A percentile compares a stretch with the other conserved stretches of the same genome.
Evolutionary conservation across 345 rosid genomes (phyloP).

Genomic region (Arabis hirsuta): DNA sequence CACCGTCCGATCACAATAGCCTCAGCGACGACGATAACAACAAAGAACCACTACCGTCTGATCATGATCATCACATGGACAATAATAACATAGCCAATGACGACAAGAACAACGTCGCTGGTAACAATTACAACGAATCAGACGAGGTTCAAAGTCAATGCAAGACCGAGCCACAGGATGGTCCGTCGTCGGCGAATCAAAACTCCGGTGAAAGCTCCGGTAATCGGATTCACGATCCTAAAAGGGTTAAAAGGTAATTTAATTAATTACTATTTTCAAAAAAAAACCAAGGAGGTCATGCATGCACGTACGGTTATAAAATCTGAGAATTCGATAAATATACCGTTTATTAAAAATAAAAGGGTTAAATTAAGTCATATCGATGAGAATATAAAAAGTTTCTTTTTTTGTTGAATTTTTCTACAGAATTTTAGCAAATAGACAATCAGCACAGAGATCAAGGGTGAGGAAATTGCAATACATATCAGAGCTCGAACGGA

Average conservation of each 20-base stretch:
- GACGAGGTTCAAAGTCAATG: conserved; percentile 75
- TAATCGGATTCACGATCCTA: conserved; percentile 68
- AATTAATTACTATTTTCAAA: conserved; percentile 58
- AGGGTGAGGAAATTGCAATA: conserved; percentile 91
- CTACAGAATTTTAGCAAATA: conserved; percentile 66
- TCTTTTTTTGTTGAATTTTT: not conserved
- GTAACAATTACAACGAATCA: conserved; percentile 27
- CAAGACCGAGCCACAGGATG: conserved; percentile 44
- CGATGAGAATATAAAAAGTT: conserved; percentile 54
- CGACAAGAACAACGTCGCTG: conserved; percentile 27
- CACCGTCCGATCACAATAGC: conserved; percentile 90
- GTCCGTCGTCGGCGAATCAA: conserved; percentile 38
- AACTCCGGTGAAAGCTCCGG: conserved; percentile 43
- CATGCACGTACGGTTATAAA: conserved; percentile 66
- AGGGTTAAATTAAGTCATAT: conserved; percentile 70
- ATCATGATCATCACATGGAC: conserved; percentile 46
- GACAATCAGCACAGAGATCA: conserved; percentile 96
- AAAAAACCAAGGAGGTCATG: conserved; percentile 55
- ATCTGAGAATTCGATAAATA: conserved; percentile 54
- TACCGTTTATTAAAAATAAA: conserved; percentile 49
- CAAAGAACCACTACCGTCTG: conserved; percentile 47
- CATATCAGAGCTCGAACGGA: conserved; percentile 93
- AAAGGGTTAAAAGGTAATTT: conserved; percentile 84
- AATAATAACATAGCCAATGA: conserved; percentile 19
- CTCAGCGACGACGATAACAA: conserved; percentile 56